Evolutionary conservation across 2,329 filamentous ascomycete genomes (phyloP).

Genomic region (Fusarium duplospermum): DNA sequence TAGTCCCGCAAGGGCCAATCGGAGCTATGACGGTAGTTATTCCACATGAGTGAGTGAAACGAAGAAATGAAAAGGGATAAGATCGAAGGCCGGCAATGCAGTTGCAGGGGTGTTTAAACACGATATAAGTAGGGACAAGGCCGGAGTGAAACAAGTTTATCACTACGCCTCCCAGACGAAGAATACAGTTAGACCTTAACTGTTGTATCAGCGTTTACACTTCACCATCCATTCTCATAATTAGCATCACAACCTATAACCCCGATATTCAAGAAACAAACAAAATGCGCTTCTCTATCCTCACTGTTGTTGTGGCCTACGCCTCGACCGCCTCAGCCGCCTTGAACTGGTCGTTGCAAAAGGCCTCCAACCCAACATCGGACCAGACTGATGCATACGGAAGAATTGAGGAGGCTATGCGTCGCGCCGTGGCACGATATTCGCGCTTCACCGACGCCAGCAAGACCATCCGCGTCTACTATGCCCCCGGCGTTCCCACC

Average conservation of each 20-base stretch:
- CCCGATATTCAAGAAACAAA: not conserved
- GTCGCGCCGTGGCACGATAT: conserved; percentile 55
- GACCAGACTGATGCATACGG: conserved; percentile 58
- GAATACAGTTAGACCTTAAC: not conserved
- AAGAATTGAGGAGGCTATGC: conserved; percentile 57
- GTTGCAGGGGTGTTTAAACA: not conserved
- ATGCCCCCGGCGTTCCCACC: conserved; percentile 57
- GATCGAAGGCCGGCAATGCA: conserved; percentile 11
- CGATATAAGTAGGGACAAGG: not conserved
- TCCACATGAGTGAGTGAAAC: conserved; percentile 19
- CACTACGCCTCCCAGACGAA: not conserved
- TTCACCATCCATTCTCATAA: not conserved
- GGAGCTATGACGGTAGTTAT: conserved; percentile 10
- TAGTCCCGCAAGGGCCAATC: not conserved
- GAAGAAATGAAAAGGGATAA: conserved; percentile 5
- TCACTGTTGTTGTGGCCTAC: conserved; percentile 44
- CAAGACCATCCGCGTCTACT: conserved; percentile 55
- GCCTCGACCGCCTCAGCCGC: conserved; percentile 50
- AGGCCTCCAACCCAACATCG: conserved; percentile 52
- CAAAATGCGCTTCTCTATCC: conserved; percentile 51
- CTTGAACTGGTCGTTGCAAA: conserved; percentile 54
- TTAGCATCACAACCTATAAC: not conserved
- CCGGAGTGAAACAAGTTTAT: not conserved
- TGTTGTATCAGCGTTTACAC: not conserved
- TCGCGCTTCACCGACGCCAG: conserved; percentile 47